Conservation (phyloP, 257 asterid genomes). For the Lantana camara region DNA sequence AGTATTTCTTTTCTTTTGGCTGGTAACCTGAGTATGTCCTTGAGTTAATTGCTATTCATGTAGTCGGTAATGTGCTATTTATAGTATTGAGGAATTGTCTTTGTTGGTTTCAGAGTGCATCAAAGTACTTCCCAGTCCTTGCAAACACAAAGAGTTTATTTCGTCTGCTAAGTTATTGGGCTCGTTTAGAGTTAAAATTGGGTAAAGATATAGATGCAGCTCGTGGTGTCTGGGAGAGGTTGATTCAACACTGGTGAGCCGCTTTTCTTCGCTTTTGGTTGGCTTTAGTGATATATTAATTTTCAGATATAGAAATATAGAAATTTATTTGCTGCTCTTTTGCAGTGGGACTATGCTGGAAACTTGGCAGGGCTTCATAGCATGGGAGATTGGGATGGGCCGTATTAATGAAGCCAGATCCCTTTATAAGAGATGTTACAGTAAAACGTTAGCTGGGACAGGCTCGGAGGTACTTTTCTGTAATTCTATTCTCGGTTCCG, state of each 20-base stretch:
- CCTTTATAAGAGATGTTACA: slow-evolving; percentile 86
- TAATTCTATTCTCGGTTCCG: slow-evolving; percentile 13
- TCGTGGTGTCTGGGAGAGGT: slow-evolving; percentile 95
- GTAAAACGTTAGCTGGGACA: slow-evolving; percentile 77
- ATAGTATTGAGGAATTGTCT: slow-evolving; percentile 6
- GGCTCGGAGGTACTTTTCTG: slow-evolving; percentile 88
- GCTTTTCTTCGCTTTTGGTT: slow-evolving; percentile 10
- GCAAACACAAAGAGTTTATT: slow-evolving; percentile 63
- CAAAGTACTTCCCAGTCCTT: slow-evolving; percentile 76
- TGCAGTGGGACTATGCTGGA: slow-evolving; percentile 88
- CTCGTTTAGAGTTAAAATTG: slow-evolving; percentile 68
- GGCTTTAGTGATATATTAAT: slow-evolving; percentile 7
- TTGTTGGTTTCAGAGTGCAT: slow-evolving; percentile 65
- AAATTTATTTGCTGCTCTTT: slow-evolving; percentile 28
- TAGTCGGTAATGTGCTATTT: slow-evolving; percentile 5
- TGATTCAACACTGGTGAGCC: slow-evolving; percentile 72
- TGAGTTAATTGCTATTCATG: neutral
- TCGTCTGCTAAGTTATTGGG: slow-evolving; percentile 77
- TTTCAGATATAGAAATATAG: slow-evolving; percentile 21
- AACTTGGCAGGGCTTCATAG: slow-evolving; percentile 82
- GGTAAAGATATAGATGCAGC: slow-evolving; percentile 84
- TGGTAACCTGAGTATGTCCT: slow-evolving; percentile 20
- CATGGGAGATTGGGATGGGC: slow-evolving; percentile 78
- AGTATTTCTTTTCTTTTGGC: slow-evolving; percentile 1
- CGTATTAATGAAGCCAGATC: slow-evolving; percentile 88